phyloP scores from a whole-genome alignment of 768 basidiomycete genomes.

The Tephrocybe sp. region DNA sequence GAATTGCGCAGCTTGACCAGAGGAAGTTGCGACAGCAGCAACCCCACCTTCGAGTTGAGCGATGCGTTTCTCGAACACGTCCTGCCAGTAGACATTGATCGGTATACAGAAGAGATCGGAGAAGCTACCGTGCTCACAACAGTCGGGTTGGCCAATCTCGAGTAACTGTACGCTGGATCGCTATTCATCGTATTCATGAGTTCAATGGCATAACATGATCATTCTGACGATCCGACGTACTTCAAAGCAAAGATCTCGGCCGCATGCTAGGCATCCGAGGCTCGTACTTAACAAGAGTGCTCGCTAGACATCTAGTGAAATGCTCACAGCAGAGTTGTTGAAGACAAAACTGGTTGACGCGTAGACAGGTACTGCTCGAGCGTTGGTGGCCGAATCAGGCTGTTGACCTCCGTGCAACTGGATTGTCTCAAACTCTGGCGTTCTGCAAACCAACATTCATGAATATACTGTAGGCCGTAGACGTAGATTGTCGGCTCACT shows the following conservation, averaged over 20 bases:
- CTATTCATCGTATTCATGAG: too few relatives aligned
- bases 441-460: conserved; percentile 25
- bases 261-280: conserved; percentile 48
- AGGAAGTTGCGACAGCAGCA: conserved; percentile 72
- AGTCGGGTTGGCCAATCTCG: conserved; percentile 69
- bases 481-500: background rate
- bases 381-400: conserved; percentile 63
- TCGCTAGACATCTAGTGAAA: background rate
- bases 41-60: conserved; percentile 80
- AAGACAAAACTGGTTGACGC: conserved; percentile 73
- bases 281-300: background rate
- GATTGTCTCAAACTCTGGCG: conserved; percentile 77
- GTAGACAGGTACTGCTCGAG: conserved; percentile 80
- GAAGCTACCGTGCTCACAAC: conserved; percentile 43
- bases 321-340: conserved; percentile 49
- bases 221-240: conserved; percentile 25
- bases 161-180: conserved; percentile 62
- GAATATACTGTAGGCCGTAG: background rate
- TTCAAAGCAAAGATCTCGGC: conserved; percentile 70
- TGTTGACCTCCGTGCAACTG: conserved; percentile 78
- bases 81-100: conserved; percentile 35
- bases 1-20: conserved; percentile 80
- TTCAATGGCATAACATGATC: background rate
- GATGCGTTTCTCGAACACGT: conserved; percentile 78
- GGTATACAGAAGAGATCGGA: background rate